phyloP scores from a whole-genome alignment of 257 asterid genomes.

The Solanum ossicruentum region DNA sequence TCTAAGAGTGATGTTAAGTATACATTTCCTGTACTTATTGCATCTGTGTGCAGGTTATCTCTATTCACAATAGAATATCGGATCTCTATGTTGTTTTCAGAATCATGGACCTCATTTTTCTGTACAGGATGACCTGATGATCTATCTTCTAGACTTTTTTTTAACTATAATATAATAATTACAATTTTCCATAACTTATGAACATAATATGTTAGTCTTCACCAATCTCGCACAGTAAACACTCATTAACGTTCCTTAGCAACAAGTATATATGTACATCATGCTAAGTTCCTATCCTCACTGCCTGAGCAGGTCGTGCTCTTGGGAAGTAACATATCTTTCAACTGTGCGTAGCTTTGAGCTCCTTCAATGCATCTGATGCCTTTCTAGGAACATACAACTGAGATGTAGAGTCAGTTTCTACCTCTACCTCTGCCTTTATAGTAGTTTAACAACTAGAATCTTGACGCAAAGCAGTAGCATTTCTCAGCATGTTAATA shows the following conservation, averaged over 20 bases:
- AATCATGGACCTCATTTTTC: not conserved
- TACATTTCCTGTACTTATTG: not conserved
- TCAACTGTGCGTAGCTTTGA: conserved; percentile 60
- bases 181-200: not conserved
- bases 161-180: not conserved
- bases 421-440: conserved; percentile 26
- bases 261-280: not conserved
- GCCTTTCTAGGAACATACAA: conserved; percentile 52
- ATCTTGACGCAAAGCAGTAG: conserved; percentile 78
- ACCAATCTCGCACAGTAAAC: not conserved
- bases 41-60: not conserved
- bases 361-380: conserved; percentile 86
- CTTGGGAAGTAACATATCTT: conserved; percentile 61
- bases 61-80: not conserved
- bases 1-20: not conserved
- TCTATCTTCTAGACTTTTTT: too few relatives aligned
- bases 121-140: too few relatives aligned
- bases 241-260: not conserved
- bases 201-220: not conserved
- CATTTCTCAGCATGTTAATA: conserved; percentile 77
- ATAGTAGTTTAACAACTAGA: conserved; percentile 20
- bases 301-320: conserved; percentile 20
- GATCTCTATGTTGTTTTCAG: not conserved
- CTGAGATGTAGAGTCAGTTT: conserved; percentile 38
- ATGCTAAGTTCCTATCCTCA: conserved; percentile 7